These are phyloP conservation scores for Dalbergia oliveri DNA, from an alignment of 306 rosid genomes.

Conservation along the genomic window DNA sequence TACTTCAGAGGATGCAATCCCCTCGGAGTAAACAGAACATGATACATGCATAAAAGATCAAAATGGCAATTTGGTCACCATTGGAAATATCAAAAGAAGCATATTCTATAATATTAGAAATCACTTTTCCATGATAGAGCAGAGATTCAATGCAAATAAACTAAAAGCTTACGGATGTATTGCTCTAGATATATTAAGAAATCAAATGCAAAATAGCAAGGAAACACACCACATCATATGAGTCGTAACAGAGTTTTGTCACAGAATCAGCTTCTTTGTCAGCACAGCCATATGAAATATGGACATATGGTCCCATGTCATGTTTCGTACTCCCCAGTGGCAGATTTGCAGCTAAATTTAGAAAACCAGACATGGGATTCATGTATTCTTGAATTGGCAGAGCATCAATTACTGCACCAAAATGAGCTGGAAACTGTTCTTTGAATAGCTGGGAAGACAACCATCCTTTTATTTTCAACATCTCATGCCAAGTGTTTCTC, in stretches of 20 bases:
- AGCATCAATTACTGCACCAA: constrained; percentile 72
- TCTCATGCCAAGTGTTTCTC: constrained; percentile 72
- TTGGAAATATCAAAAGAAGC: constrained; percentile 14
- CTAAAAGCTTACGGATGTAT: background rate
- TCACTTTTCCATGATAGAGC: constrained; percentile 8
- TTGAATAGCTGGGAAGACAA: constrained; percentile 87
- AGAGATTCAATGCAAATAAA: constrained; percentile 13
- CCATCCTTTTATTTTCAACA: constrained; percentile 85
- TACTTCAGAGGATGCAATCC: constrained; percentile 34
- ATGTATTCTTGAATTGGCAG: constrained; percentile 93
- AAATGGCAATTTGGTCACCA: background rate
- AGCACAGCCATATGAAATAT: constrained; percentile 76
- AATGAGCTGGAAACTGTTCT: constrained; percentile 93
- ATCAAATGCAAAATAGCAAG: constrained; percentile 31
- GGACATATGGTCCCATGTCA: constrained; percentile 85
- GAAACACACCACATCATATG: constrained; percentile 82
- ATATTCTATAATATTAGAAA: constrained; percentile 7
- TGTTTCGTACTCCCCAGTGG: constrained; percentile 72
- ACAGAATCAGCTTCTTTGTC: constrained; percentile 73
- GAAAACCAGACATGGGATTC: constrained; percentile 88
- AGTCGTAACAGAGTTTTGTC: constrained; percentile 73
- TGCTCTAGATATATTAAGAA: constrained; percentile 33
- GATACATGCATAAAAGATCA: constrained; percentile 37
- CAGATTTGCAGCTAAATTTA: constrained; percentile 84
- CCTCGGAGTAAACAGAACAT: constrained; percentile 31